A percentile compares a stretch with the other conserved stretches of the same genome.
Conservation (phyloP, 2,329 filamentous ascomycete species). For the Xylaria hypoxylon region DNA sequence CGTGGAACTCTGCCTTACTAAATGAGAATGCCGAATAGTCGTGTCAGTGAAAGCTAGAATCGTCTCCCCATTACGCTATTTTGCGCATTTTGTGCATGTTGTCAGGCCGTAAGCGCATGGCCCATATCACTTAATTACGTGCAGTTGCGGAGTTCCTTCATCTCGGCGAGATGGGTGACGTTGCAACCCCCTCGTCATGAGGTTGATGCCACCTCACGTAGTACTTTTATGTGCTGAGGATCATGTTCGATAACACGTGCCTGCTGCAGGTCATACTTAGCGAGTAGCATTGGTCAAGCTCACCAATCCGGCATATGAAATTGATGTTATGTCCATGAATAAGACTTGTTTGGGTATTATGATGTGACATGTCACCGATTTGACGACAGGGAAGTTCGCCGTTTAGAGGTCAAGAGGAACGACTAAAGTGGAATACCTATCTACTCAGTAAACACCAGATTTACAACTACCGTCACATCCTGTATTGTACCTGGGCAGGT, state of each 20-base stretch:
- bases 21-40: conserved; percentile 18
- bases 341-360: background rate
- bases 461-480: background rate
- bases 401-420: background rate
- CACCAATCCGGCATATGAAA: background rate
- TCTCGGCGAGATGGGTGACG: conserved; percentile 10
- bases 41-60: background rate
- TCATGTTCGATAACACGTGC: conserved; percentile 1
- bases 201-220: conserved; percentile 6
- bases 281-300: background rate
- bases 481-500: background rate
- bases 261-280: conserved; percentile 7
- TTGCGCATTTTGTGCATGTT: conserved; percentile 10
- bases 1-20: conserved; percentile 12
- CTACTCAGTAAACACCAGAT: background rate
- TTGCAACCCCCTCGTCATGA: conserved; percentile 1
- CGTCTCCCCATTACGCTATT: background rate
- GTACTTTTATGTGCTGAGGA: background rate
- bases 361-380: background rate
- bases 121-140: background rate
- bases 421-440: background rate
- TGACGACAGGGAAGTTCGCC: background rate
- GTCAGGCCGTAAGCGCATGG: background rate
- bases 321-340: too few species aligned
- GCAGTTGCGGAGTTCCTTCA: conserved; percentile 8